These are phyloP conservation scores for Boletus reticulatus DNA, from an alignment of 768 basidiomycete genomes.

Conservation along the genomic window DNA sequence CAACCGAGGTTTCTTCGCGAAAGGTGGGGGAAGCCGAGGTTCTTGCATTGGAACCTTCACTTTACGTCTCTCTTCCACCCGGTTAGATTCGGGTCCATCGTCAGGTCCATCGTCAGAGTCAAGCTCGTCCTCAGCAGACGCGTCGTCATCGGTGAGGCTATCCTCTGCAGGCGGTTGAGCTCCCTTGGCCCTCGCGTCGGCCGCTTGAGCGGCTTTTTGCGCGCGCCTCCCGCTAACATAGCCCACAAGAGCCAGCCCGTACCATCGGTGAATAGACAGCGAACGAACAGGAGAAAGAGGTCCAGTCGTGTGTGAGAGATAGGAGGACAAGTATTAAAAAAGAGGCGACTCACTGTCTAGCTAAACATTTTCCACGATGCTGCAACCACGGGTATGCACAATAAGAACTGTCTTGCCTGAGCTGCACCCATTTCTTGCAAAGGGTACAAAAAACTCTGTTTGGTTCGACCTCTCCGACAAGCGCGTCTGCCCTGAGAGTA, in stretches of 20 bases:
- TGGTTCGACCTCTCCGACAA: constrained; percentile 70
- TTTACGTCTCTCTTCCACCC: constrained; percentile 26
- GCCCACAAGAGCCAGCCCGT: neutral
- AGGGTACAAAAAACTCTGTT: constrained; percentile 72
- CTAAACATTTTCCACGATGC: constrained; percentile 72
- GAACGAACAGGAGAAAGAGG: neutral
- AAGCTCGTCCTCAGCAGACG: constrained; percentile 33
- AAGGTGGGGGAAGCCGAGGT: constrained; percentile 11
- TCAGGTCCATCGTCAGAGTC: constrained; percentile 35
- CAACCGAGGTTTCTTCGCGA: constrained; percentile 26
- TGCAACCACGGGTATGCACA: constrained; percentile 83
- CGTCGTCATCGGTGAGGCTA: constrained; percentile 30
- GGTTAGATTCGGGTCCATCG: constrained; percentile 21
- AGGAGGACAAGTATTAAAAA: neutral
- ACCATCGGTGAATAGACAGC: constrained; percentile 1
- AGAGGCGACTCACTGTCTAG: constrained; percentile 55
- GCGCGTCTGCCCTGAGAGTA: constrained; percentile 59
- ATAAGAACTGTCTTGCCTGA: constrained; percentile 73
- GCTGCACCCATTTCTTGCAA: constrained; percentile 81
- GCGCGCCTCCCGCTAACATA: constrained; percentile 50
- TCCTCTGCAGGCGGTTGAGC: constrained; percentile 28
- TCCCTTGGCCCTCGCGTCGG: constrained; percentile 41
- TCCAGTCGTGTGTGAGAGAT: constrained; percentile 11
- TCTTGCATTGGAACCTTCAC: constrained; percentile 22
- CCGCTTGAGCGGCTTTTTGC: constrained; percentile 54